These are phyloP conservation scores for Suhomyces pyralidae DNA, from an alignment of 805 yeast species.

Conservation along the genomic window DNA sequence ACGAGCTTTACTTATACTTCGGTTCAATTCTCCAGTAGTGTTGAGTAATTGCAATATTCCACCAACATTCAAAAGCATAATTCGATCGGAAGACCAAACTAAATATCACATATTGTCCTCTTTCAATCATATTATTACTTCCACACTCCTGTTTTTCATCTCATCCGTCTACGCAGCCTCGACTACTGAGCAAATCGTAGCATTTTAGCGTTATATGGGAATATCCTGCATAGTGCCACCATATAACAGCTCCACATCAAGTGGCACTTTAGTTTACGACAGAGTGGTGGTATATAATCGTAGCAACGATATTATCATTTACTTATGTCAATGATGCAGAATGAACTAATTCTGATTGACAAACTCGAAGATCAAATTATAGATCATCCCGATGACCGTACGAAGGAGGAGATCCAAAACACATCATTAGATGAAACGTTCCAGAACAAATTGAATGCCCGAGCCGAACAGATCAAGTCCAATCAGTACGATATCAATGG, in stretches of 20 bases:
- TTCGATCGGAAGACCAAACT: too few relatives aligned
- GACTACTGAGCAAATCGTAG: not conserved
- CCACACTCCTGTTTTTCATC: too few relatives aligned
- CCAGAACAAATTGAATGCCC: conserved; percentile 39
- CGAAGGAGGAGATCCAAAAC: conserved; percentile 28
- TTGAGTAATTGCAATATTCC: not conserved
- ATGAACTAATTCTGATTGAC: conserved; percentile 36
- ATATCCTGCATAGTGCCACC: not conserved
- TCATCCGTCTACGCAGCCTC: not conserved
- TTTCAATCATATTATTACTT: too few relatives aligned
- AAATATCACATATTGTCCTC: too few relatives aligned
- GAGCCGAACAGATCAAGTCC: conserved; percentile 36
- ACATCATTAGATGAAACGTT: conserved; percentile 38
- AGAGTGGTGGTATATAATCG: not conserved
- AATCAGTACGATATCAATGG: conserved; percentile 7
- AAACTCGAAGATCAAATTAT: conserved; percentile 46
- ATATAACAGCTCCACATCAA: not conserved
- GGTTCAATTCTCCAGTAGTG: too few relatives aligned
- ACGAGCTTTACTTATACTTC: not conserved
- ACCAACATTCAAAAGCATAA: not conserved
- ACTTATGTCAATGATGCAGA: conserved; percentile 10
- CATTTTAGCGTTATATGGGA: not conserved
- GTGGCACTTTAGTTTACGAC: not conserved
- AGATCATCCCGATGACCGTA: conserved; percentile 39
- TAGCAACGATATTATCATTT: not conserved